Evolutionary conservation across 345 rosid genomes (phyloP).

Genomic region (Rubroshorea leprosula): DNA sequence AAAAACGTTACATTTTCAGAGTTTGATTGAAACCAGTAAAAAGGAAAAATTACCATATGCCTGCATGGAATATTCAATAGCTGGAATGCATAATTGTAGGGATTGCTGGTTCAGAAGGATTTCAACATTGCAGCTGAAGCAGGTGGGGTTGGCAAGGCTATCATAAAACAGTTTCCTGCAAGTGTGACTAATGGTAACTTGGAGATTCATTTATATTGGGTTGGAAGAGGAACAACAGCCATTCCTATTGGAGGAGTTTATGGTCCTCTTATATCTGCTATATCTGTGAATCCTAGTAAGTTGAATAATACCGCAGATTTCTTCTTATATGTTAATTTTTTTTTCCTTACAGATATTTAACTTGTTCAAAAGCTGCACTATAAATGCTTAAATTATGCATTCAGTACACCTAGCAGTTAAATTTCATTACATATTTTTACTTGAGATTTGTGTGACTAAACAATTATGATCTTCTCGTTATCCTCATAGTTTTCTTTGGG

Average conservation of each 20-base stretch:
- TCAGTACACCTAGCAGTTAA: no score
- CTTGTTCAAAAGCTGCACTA: neutral
- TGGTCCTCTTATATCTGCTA: conserved; percentile 67
- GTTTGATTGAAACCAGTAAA: no score
- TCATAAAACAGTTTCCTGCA: conserved; percentile 19
- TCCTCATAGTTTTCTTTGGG: neutral
- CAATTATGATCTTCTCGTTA: no score
- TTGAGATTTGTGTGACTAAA: neutral
- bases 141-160: no score
- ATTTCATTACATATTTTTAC: no score
- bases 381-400: neutral
- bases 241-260: conserved; percentile 46
- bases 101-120: conserved; percentile 37
- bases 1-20: no score
- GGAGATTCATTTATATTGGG: conserved; percentile 59
- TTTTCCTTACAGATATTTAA: neutral
- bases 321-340: neutral
- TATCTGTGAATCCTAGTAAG: conserved; percentile 41
- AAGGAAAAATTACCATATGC: no score
- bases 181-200: conserved; percentile 34
- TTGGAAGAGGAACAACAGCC: conserved; percentile 57
- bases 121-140: conserved; percentile 41
- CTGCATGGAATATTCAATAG: neutral
- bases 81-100: conserved; percentile 26
- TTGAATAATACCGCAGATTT: neutral